phyloP scores from a whole-genome alignment of 2,329 filamentous ascomycete genomes.

The Chalara sp. region DNA sequence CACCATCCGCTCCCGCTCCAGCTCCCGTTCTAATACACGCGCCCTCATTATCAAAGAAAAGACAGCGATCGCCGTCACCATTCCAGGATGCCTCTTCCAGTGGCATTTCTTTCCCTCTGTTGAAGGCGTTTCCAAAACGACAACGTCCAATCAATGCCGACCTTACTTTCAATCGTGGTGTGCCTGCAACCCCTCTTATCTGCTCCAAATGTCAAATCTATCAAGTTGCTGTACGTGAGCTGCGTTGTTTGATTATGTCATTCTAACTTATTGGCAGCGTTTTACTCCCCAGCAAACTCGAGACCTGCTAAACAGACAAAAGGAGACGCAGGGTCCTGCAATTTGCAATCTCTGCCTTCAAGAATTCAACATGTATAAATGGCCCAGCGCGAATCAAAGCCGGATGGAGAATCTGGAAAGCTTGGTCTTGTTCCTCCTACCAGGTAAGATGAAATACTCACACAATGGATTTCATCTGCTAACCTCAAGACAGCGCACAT shows the following conservation, averaged over 20 bases:
- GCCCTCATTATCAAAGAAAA: no score
- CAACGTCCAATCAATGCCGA: no score
- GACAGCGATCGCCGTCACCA: no score
- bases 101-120: no score
- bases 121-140: no score
- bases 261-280: background rate
- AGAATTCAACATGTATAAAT: slow-evolving; percentile 6
- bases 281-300: background rate
- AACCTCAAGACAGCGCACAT: slow-evolving; percentile 6
- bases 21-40: no score
- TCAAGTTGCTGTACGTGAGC: background rate
- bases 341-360: slow-evolving; percentile 10
- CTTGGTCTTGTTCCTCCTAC: slow-evolving; percentile 13
- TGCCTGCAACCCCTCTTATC: background rate
- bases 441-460: slow-evolving; percentile 1
- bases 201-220: slow-evolving; percentile 2
- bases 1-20: no score
- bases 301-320: background rate
- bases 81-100: no score
- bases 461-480: background rate
- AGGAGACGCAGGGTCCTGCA: slow-evolving; percentile 2
- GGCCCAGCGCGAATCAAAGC: slow-evolving; percentile 9
- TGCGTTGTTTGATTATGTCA: background rate
- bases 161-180: no score
- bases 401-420: slow-evolving; percentile 11